Evolutionary conservation across 2,329 filamentous ascomycete species (phyloP), one percentile per base, ranked within the genome.

Genomic region (Fusarium equiseti): DNA sequence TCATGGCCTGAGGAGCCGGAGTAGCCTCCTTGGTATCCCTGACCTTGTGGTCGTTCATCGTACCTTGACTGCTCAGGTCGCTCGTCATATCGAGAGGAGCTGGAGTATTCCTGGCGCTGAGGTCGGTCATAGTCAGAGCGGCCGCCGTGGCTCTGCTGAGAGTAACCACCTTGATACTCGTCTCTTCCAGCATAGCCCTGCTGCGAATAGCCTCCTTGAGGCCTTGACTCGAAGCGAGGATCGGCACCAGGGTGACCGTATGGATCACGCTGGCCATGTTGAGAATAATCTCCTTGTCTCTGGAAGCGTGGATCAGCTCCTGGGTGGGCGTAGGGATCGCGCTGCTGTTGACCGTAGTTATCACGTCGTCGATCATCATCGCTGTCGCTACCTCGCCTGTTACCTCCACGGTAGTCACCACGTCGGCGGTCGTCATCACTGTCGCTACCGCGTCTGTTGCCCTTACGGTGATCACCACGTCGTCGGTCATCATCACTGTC

Each of bases 271-370:
- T 51, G 46, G 16, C 35, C 54, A 26, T 53, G 53, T 10, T 67
- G 52, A 12, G 67, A 52, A 9, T 71, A 46, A 6, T 18, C 35
- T 13, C 59, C 70, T 13, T 62, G 60, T 8, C 54, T 43, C 27
- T 57, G 55, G 8, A 72, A 71, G 13, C 68, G 44, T n/a, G 68
- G 64, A 22, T 71, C 68, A 29, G 68, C 68, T n/a, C 44, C 15
- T 11, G 68, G 68, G 20, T 71, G 68, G 8, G 44, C 62, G 53
- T 61, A 71, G 35, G 54, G 42, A 16, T 67, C 67, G 6, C 64
- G 43, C 18, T 48, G 48, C 13, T 43, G 24, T 31, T 18, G 29
- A 2, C 45, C 51, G 18, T 59, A 65, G 31, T 40, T 65, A 8
- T 59, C 51, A 27, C 54, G 51, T 59, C 60, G 62, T 9, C 44